Evolutionary conservation across 306 rosid genomes (phyloP).

Genomic region (Quercus engelmannii): DNA sequence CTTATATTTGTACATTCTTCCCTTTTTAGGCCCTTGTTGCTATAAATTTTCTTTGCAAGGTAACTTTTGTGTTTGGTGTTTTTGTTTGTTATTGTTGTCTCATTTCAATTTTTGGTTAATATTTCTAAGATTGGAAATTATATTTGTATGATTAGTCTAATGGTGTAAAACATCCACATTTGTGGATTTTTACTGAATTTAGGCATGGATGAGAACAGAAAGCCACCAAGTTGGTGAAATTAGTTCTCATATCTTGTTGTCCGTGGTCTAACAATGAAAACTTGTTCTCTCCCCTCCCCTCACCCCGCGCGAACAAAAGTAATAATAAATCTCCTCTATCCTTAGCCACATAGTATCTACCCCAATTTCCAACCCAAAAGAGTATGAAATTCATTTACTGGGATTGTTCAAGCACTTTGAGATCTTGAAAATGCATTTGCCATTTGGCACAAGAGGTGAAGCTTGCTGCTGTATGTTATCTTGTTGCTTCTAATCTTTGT

Average conservation of each 20-base stretch:
- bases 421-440: neutral
- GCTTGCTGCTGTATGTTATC: neutral
- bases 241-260: neutral
- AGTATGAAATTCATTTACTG: too few relatives aligned
- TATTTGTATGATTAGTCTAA: neutral
- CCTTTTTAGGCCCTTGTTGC: neutral
- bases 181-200: neutral
- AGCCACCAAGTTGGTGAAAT: neutral
- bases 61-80: neutral
- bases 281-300: neutral
- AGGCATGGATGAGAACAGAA: neutral
- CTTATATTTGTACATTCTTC: neutral
- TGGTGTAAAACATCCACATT: neutral
- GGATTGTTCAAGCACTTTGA: neutral
- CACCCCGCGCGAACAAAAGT: neutral
- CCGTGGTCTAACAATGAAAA: neutral
- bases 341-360: too few relatives aligned
- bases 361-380: too few relatives aligned
- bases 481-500: neutral
- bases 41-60: neutral
- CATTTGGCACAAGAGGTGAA: neutral
- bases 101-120: neutral
- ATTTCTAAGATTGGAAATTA: neutral
- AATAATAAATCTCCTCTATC: neutral
- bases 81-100: neutral